Percentiles rank a stretch among this genome's conserved stretches.
Evolutionary conservation across 2,329 filamentous ascomycete species (phyloP).

Genomic region (Venturia oleaginea): DNA sequence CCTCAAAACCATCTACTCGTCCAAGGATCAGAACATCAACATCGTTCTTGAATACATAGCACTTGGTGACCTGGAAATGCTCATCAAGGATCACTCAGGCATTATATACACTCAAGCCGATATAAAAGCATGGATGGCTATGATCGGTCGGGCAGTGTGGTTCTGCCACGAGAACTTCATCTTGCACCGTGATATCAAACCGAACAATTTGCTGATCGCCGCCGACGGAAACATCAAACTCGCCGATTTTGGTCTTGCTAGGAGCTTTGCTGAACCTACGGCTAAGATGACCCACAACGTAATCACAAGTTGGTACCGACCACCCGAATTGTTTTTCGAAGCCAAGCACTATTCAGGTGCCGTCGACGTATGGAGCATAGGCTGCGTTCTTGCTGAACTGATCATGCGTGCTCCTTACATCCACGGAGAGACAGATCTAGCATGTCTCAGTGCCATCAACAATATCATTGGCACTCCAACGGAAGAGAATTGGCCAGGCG

Average conservation of each 20-base stretch:
- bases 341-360: conserved; percentile 81
- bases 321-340: conserved; percentile 87
- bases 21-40: conserved; percentile 93
- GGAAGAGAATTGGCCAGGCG: conserved; percentile 92
- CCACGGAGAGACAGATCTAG: conserved; percentile 73
- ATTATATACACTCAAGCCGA: conserved; percentile 80
- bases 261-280: conserved; percentile 82
- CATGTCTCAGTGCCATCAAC: conserved; percentile 78
- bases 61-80: conserved; percentile 86
- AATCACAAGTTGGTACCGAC: conserved; percentile 94
- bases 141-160: conserved; percentile 87
- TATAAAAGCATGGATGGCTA: conserved; percentile 97
- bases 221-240: conserved; percentile 90
- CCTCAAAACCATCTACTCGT: conserved; percentile 85
- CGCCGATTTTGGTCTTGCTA: conserved; percentile 92
- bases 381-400: conserved; percentile 86
- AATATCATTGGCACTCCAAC: conserved; percentile 81
- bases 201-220: conserved; percentile 93
- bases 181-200: conserved; percentile 96
- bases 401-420: conserved; percentile 75
- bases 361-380: conserved; percentile 91
- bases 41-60: conserved; percentile 91
- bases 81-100: conserved; percentile 73
- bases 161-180: conserved; percentile 95
- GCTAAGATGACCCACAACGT: conserved; percentile 85